These are phyloP conservation scores for Mangifera indica DNA, from an alignment of 345 rosid genomes.

Conservation along the genomic window DNA sequence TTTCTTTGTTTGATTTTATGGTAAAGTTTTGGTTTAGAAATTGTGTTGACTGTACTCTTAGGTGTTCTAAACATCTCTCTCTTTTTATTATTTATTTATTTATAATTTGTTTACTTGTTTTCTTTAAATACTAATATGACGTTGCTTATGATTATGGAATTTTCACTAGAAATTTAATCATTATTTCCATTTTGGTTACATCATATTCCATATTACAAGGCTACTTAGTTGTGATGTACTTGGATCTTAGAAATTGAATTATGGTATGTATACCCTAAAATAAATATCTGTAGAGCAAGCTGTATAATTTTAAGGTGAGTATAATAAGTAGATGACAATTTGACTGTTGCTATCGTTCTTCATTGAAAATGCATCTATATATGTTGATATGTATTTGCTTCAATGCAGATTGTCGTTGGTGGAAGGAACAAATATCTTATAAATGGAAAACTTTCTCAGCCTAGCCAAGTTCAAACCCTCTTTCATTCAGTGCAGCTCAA, in stretches of 20 bases:
- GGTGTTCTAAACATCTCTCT: not conserved
- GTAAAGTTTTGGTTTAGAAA: not conserved
- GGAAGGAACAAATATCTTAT: conserved; percentile 81
- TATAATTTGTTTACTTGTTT: not conserved
- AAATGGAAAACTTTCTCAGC: conserved; percentile 76
- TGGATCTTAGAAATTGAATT: not conserved
- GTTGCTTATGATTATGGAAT: not conserved
- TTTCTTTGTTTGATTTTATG: not conserved
- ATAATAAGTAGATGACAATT: not conserved
- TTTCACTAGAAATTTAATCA: not conserved
- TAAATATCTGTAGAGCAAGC: not conserved
- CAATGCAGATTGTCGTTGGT: conserved; percentile 83
- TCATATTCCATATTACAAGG: not conserved
- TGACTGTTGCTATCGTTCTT: not conserved
- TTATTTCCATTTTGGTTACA: not conserved
- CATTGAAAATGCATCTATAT: not conserved
- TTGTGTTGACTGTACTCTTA: not conserved
- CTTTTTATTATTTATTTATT: not conserved
- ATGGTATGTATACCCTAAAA: not conserved
- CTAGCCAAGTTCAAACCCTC: conserved; percentile 86
- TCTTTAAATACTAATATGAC: not conserved
- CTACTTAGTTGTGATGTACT: not conserved
- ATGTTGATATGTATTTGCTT: not conserved
- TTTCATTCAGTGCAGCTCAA: conserved; percentile 98
- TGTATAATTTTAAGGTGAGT: not conserved